Percentiles rank a stretch among this genome's conserved stretches.
Conservation (phyloP, 345 rosid species). For the Acer campestre region DNA sequence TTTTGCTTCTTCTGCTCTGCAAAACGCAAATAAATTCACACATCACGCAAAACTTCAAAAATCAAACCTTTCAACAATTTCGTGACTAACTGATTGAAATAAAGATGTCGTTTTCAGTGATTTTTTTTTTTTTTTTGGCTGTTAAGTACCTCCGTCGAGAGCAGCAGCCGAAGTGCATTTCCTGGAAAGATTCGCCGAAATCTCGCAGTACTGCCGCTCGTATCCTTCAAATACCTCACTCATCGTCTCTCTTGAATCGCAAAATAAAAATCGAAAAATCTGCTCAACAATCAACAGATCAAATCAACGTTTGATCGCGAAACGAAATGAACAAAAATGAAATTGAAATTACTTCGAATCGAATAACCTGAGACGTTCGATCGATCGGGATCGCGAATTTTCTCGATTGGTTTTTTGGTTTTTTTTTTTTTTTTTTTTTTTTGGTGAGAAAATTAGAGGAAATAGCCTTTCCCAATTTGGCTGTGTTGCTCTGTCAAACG, state of each 20-base stretch:
- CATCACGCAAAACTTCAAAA: background rate
- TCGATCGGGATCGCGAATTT: conserved; percentile 1
- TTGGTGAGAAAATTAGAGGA: no score
- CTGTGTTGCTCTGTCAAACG: background rate
- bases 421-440: background rate
- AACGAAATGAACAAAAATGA: background rate
- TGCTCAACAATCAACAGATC: background rate
- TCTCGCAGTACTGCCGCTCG: conserved; percentile 67
- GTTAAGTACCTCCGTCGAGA: conserved; percentile 52
- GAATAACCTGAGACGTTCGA: background rate
- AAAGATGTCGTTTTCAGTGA: background rate
- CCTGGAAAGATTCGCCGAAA: conserved; percentile 58
- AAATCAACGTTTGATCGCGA: background rate
- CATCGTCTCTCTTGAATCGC: conserved; percentile 38
- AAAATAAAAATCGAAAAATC: background rate
- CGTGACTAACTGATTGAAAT: background rate
- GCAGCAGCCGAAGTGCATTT: conserved; percentile 53
- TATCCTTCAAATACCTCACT: conserved; percentile 61
- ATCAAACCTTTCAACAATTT: no score
- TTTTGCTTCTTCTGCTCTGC: conserved; percentile 88
- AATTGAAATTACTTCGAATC: background rate
- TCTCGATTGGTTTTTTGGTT: background rate
- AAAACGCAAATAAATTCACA: conserved; percentile 18
- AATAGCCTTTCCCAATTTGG: no score
- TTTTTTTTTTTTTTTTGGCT: background rate